Evolutionary conservation across 805 yeast genomes (phyloP), one percentile per base, ranked within the genome.

Genomic region (baker's yeast (Saccharomyces cerevisiae)): DNA sequence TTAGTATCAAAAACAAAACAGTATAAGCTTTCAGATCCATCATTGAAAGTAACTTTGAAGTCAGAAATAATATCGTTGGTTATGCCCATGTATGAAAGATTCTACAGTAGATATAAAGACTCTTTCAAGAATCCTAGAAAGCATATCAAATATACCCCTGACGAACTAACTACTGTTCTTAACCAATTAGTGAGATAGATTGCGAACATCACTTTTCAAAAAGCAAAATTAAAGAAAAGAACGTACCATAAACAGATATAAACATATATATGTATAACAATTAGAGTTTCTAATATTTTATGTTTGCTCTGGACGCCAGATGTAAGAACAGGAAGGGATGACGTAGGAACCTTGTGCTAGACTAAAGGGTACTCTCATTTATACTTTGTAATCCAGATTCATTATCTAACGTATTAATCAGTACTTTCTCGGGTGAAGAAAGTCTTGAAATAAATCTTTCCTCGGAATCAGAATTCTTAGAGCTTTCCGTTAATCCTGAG

Each of bases 21-120:
- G 50, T 85, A 82, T 66, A 80, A 79, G 54, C 77, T 89, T 48
- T 79, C 83, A 8, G 95, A 89, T 65, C 76, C 81, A 4, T 78
- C 77, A 46, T 75, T 92, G 68, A 82, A 83, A 57, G 76, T 79
- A 55, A 79, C 77, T 53, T 72, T 94, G 60, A 77, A 81, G 14
- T 80, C 81, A 53, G 97, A 92, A 62, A 85, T 86, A 17, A 63
- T 83, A 27, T 65, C 83, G 36, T 81, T 89, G 60, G 84, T 94
- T 51, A 77, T 83, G 55, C 96, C 96, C 13, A 80, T 92, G 53
- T 92, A 92, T 71, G 83, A 85, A 64, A 82, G 94, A 63, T 86
- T 92, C 66, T 85, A 88, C 69, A 89, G 87, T 61, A 87, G 87
- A 68, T 70, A 70, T 56, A 65, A 68, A 43, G 70, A 66, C 41